Evolutionary conservation across 805 yeast genomes (phyloP).

Genomic region (Metschnikowia hibisci): DNA sequence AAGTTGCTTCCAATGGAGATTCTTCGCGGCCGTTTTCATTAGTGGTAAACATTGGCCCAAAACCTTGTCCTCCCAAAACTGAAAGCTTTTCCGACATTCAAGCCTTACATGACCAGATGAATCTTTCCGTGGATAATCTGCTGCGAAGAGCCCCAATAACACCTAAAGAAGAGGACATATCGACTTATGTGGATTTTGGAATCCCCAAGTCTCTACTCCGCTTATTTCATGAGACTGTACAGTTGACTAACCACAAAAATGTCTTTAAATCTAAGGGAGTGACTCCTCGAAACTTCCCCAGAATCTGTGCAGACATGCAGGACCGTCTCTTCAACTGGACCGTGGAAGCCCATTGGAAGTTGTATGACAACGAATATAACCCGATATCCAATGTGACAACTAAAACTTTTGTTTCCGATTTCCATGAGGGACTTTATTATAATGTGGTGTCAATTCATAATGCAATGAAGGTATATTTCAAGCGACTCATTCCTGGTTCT

Average conservation of each 20-base stretch:
- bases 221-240: slow-evolving; percentile 44
- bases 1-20: slow-evolving; percentile 14
- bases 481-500: slow-evolving; percentile 43
- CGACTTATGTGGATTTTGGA: slow-evolving; percentile 43
- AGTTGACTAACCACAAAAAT: slow-evolving; percentile 49
- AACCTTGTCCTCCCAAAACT: neutral
- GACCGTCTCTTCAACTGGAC: slow-evolving; percentile 48
- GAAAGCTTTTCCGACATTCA: slow-evolving; percentile 3
- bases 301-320: slow-evolving; percentile 51
- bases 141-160: slow-evolving; percentile 6
- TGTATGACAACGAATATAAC: slow-evolving; percentile 25
- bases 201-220: slow-evolving; percentile 44
- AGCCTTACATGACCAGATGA: slow-evolving; percentile 1
- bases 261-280: slow-evolving; percentile 37
- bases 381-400: slow-evolving; percentile 15
- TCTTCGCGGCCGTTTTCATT: slow-evolving; percentile 19
- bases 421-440: slow-evolving; percentile 42
- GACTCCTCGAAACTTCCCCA: slow-evolving; percentile 53
- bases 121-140: neutral
- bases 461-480: slow-evolving; percentile 42
- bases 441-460: slow-evolving; percentile 38
- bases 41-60: slow-evolving; percentile 23
- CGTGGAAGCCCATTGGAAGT: slow-evolving; percentile 37
- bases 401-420: slow-evolving; percentile 26
- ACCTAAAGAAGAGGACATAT: slow-evolving; percentile 17